Base-by-base conservation (phyloP, 805 yeast genomes). In the Tetrapisispora arboricola region DNA sequence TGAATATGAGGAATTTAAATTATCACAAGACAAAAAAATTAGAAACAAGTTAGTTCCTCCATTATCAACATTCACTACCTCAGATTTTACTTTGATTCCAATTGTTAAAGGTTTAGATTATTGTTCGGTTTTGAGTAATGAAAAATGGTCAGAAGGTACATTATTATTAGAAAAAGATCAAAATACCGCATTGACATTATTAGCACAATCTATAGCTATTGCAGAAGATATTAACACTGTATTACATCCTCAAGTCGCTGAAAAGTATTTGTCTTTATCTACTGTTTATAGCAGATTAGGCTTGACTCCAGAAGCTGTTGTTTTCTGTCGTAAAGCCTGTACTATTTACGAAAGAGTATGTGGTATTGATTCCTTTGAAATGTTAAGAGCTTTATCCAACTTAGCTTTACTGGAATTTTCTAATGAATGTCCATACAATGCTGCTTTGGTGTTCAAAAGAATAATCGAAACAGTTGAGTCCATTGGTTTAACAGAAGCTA, bases 181-280 rank as follows among this genome's bases (percentile, higher is more conserved):
- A 45, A 75, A 73, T 7, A 65, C 75, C 21, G 94, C 88, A 10
- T 56, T 80, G 43, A 69, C 73, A 26, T 70, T 84, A 40, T 64
- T 88, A 49, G 63, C 70, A 24, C 95, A 90, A 59, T 70, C 92
- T 22, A 65, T 84, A 27, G 64, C 80, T 8, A 70, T 86, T 41
- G 76, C 76, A 47, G 95, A 87, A 58, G 95, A 86, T 56, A 76
- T 85, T 24, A 84, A 84, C 51, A 96, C 97, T 24, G 58, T 71
- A 21, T 72, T 90, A 24, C 92, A 88, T 54, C 73, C 81, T 8
- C 86, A 80, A 50, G 83, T 88, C 22, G 86, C 90, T 12, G 73
- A 73, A 39, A 78, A 78, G 27, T 81, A 80, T 54, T 65, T 78
- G 32, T 66, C 75, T 9, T 66, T 86, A 36, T 81, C 94, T 12